A percentile compares a stretch with the other conserved stretches of the same genome.
These are phyloP conservation scores for Aspergillus latus DNA, from an alignment of 2,329 filamentous ascomycete species.

Conservation along the genomic window DNA sequence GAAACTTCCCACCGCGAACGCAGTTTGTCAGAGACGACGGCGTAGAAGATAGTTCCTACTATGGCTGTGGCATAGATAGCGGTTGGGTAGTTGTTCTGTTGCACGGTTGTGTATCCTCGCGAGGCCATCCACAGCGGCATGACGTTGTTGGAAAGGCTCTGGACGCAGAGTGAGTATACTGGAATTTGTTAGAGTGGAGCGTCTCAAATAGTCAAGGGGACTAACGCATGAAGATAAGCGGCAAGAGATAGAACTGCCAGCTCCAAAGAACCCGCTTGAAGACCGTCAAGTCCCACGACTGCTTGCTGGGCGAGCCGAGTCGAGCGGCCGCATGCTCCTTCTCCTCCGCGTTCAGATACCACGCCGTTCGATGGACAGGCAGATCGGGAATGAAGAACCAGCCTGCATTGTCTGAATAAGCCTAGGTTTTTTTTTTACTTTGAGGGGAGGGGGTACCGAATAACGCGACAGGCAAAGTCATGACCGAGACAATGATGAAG, in stretches of 20 bases:
- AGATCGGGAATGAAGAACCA: conserved; percentile 49
- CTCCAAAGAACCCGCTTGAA: conserved; percentile 39
- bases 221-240: conserved; percentile 48
- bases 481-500: conserved; percentile 46
- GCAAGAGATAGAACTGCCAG: conserved; percentile 50
- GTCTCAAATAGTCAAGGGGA: not conserved
- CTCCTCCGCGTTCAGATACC: conserved; percentile 38
- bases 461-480: conserved; percentile 44
- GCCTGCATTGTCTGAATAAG: conserved; percentile 18
- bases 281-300: conserved; percentile 31
- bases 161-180: conserved; percentile 48
- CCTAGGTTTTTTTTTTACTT: conserved; percentile 12
- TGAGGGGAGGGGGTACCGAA: conserved; percentile 32
- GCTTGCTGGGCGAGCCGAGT: conserved; percentile 34
- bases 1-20: conserved; percentile 48
- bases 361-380: conserved; percentile 43
- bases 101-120: conserved; percentile 44
- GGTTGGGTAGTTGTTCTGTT: conserved; percentile 50
- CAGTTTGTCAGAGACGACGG: conserved; percentile 44
- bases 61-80: conserved; percentile 46
- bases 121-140: conserved; percentile 50
- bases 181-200: conserved; percentile 1
- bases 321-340: conserved; percentile 40
- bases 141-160: conserved; percentile 47
- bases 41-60: conserved; percentile 44